A percentile compares a stretch with the other conserved stretches of the same genome.
Conservation (phyloP, 441 rosid genomes). For the Geranium incanum region DNA sequence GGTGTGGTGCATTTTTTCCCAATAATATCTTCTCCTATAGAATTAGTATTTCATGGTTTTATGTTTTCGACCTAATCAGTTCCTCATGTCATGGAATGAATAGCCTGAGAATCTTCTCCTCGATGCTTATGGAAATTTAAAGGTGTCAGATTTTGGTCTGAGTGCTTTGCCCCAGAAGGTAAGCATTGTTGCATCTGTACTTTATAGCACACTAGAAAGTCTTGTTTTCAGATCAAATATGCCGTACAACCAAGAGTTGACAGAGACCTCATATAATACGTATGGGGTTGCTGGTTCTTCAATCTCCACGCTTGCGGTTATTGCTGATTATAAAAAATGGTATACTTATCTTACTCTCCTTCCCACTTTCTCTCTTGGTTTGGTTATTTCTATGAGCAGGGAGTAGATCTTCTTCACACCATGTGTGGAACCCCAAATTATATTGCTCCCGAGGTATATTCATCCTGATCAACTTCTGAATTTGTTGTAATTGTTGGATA, state of each 20-base stretch:
- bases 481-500: slow-evolving; percentile 12
- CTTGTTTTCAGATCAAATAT: background rate
- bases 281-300: too few species aligned
- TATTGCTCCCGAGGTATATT: slow-evolving; percentile 81
- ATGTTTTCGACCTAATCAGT: slow-evolving; percentile 21
- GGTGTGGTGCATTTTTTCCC: slow-evolving; percentile 29
- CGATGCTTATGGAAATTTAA: slow-evolving; percentile 62
- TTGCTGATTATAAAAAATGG: too few species aligned
- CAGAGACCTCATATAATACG: too few species aligned
- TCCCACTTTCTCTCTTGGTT: slow-evolving; percentile 13
- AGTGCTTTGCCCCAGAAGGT: slow-evolving; percentile 84
- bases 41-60: slow-evolving; percentile 9
- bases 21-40: background rate
- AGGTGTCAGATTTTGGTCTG: slow-evolving; percentile 92
- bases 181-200: slow-evolving; percentile 23
- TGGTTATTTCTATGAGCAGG: slow-evolving; percentile 35
- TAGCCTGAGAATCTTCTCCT: slow-evolving; percentile 96
- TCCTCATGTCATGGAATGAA: slow-evolving; percentile 15
- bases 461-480: slow-evolving; percentile 11
- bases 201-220: slow-evolving; percentile 1
- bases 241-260: background rate
- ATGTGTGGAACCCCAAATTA: slow-evolving; percentile 98
- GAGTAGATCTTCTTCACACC: slow-evolving; percentile 69
- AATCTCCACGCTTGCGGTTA: too few species aligned
- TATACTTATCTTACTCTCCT: background rate